Evolutionary conservation across 495 filamentous ascomycete genomes (phyloP).

Genomic region (Wilcoxina mikolae): DNA sequence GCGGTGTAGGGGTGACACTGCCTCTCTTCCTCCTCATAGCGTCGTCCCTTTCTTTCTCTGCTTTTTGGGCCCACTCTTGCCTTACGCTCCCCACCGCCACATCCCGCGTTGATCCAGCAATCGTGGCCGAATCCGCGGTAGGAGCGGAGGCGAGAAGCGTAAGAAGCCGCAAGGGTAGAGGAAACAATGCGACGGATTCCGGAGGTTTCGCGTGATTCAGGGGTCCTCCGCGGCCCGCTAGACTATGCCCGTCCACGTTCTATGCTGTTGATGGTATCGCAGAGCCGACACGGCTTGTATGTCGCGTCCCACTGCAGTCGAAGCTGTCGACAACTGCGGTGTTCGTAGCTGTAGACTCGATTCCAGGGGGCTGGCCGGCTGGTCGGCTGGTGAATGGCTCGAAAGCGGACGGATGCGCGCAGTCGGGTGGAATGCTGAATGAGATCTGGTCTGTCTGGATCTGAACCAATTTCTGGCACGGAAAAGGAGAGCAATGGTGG

Average conservation of each 20-base stretch:
- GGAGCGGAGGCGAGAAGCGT: conserved; percentile 28
- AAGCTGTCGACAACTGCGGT: neutral
- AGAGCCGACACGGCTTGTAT: neutral
- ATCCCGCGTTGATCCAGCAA: conserved; percentile 24
- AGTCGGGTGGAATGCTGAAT: too few species aligned
- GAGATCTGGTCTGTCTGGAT: too few species aligned
- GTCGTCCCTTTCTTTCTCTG: neutral
- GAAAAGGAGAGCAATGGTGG: too few species aligned
- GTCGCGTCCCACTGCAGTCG: neutral
- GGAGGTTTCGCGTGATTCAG: neutral
- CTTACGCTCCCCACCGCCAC: conserved; percentile 12
- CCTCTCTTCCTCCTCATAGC: neutral
- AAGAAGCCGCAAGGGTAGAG: conserved; percentile 26
- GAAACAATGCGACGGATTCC: conserved; percentile 28
- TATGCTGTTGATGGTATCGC: neutral
- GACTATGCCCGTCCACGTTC: conserved; percentile 1
- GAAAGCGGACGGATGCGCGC: neutral
- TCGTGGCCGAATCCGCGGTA: neutral
- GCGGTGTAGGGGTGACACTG: neutral
- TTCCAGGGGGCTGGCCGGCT: neutral
- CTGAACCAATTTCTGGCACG: too few species aligned
- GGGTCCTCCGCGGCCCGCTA: neutral
- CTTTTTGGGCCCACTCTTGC: conserved; percentile 2
- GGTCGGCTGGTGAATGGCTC: neutral
- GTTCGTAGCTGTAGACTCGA: neutral